Evolutionary conservation across 2,329 filamentous ascomycete species (phyloP).

Genomic region (Dendrostoma leiphaemia): DNA sequence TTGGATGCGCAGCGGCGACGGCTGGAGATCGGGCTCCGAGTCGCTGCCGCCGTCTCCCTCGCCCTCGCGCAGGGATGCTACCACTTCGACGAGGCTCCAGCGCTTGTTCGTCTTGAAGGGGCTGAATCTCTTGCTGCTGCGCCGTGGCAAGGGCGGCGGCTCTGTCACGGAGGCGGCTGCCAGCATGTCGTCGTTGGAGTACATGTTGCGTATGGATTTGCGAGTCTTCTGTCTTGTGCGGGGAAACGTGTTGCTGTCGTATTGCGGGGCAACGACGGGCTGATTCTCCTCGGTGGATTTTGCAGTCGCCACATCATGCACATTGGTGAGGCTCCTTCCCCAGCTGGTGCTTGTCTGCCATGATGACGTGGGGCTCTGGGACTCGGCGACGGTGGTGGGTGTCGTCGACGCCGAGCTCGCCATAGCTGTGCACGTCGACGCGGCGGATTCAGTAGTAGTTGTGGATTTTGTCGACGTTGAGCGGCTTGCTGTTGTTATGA

Average conservation of each 20-base stretch:
- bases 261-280: background rate
- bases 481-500: conserved; percentile 4
- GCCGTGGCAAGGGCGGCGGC: conserved; percentile 12
- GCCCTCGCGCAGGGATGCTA: conserved; percentile 4
- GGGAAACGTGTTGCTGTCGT: background rate
- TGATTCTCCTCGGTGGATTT: background rate
- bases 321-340: background rate
- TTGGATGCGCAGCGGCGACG: conserved; percentile 9
- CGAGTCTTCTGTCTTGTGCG: background rate
- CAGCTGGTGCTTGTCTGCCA: conserved; percentile 9
- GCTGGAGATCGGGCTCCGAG: background rate
- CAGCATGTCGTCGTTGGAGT: conserved; percentile 17
- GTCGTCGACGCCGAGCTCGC: conserved; percentile 9
- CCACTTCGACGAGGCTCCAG: conserved; percentile 15
- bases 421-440: background rate
- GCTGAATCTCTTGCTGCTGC: conserved; percentile 14
- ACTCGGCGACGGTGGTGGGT: conserved; percentile 7
- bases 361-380: conserved; percentile 2
- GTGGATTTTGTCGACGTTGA: conserved; percentile 17
- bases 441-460: conserved; percentile 2
- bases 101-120: conserved; percentile 1
- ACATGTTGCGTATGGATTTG: conserved; percentile 7
- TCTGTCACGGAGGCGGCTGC: background rate
- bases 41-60: background rate
- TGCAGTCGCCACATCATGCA: background rate